Evolutionary conservation across 768 basidiomycete genomes (phyloP), one percentile per base, ranked within the genome.

Genomic region (Boletus subparvulus): DNA sequence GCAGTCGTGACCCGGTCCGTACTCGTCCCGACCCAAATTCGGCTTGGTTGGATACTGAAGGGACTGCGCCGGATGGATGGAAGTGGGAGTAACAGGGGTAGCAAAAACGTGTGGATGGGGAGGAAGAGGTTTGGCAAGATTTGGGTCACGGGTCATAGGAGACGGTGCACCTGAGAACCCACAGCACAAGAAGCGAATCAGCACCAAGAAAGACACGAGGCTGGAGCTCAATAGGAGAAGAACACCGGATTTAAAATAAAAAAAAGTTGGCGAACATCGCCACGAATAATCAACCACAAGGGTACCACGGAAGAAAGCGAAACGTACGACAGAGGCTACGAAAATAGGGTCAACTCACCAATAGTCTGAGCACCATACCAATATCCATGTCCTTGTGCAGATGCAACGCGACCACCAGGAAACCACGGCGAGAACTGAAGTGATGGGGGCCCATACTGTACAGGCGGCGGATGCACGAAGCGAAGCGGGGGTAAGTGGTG

Each of bases 291-390:
- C 37, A 13, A 47, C 26, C 42, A 33, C 19, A 44, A 3, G 39
- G 30, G 4, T 17, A 17, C 14, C 21, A 41, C 21, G 28, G 28
- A 43, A 11, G 21, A 52, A 32, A 19, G 21, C 32, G 26, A n/a
- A 52, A 54, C 16, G 6, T 11, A 47, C 21, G 21, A 21, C 17
- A 35, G 3, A 54, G 28, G 26, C 40, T 39, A 54, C 35, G n/a
- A 50, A 64, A 33, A 56, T 26, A 50, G 10, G 2, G 17, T 17
- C 45, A 37, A 64, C 66, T 67, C 59, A 68, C 66, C 67, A 14
- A 42, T 43, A 6, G 57, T 44, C n/a, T 52, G 61, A 5, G 55
- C 5, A 36, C 61, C 54, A 49, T 60, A 67, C 67, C 67, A 67
- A 55, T 54, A 64, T 21, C 61, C 65, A 32, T 64, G 55, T 9